phyloP scores from a whole-genome alignment of 768 basidiomycete species.

The Multifurca ochricompacta region DNA sequence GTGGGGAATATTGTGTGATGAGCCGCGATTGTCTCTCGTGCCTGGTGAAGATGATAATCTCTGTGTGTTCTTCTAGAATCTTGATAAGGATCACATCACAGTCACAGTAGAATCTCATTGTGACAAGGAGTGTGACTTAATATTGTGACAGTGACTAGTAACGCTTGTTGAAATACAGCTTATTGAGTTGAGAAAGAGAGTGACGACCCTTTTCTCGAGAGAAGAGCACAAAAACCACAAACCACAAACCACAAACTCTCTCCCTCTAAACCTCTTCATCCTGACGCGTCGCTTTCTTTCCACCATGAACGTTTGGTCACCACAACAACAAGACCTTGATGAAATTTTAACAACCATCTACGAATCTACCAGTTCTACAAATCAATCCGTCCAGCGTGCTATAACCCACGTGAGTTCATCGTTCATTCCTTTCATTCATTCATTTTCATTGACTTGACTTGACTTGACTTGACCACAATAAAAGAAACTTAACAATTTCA shows the following conservation, averaged over 20 bases:
- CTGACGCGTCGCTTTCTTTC: constrained; percentile 13
- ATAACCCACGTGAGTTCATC: constrained; percentile 67
- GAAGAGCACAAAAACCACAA: too few species aligned
- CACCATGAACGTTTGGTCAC: constrained; percentile 63
- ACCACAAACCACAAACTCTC: too few species aligned
- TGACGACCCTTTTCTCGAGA: too few species aligned
- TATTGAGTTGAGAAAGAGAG: constrained; percentile 16
- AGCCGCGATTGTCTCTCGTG: constrained; percentile 10
- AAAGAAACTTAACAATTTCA: constrained; percentile 82
- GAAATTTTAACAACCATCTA: constrained; percentile 90
- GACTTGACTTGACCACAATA: neutral
- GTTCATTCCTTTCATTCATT: constrained; percentile 21
- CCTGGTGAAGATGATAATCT: too few species aligned
- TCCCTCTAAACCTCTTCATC: constrained; percentile 14
- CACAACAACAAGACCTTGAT: constrained; percentile 77
- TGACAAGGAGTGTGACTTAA: too few species aligned
- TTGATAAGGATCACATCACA: too few species aligned
- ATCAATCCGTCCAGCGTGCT: constrained; percentile 57
- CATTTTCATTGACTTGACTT: constrained; percentile 20
- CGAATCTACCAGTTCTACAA: constrained; percentile 77
- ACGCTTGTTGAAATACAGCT: constrained; percentile 15
- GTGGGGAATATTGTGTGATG: too few species aligned
- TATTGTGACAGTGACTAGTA: constrained; percentile 6
- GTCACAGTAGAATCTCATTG: too few species aligned
- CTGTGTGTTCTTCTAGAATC: too few species aligned